These are phyloP conservation scores for Solanum stenotomum DNA, from an alignment of 257 asterid genomes.

Conservation along the genomic window DNA sequence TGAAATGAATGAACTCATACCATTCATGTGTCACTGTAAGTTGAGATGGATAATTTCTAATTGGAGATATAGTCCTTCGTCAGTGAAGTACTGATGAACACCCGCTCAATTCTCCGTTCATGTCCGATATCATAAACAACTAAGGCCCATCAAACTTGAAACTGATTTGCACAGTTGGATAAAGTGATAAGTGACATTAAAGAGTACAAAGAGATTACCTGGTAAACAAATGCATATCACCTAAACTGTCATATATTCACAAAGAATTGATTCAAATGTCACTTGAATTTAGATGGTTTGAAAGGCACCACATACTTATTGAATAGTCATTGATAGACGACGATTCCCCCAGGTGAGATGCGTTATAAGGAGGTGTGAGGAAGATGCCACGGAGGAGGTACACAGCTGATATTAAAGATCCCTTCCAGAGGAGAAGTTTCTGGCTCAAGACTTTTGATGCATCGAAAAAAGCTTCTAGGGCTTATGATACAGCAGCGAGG, in stretches of 20 bases:
- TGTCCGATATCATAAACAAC: not conserved
- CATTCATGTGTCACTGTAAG: conserved; percentile 72
- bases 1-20: conserved; percentile 17
- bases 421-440: not conserved
- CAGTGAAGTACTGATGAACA: conserved; percentile 8
- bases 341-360: not conserved
- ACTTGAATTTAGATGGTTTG: not conserved
- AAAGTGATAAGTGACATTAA: too few species aligned
- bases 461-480: not conserved
- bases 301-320: not conserved
- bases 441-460: not conserved
- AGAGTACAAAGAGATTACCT: too few species aligned
- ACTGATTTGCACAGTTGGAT: too few species aligned
- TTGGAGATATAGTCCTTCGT: conserved; percentile 72
- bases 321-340: not conserved
- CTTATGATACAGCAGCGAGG: not conserved
- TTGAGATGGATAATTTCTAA: conserved; percentile 73
- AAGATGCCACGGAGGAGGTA: not conserved
- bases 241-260: not conserved
- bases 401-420: not conserved
- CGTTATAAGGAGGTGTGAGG: not conserved
- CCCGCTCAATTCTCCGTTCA: not conserved
- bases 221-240: too few species aligned
- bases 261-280: not conserved
- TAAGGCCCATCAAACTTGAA: not conserved